phyloP scores from a whole-genome alignment of 2,329 filamentous ascomycete species.

The Colletotrichum chlorophyti region DNA sequence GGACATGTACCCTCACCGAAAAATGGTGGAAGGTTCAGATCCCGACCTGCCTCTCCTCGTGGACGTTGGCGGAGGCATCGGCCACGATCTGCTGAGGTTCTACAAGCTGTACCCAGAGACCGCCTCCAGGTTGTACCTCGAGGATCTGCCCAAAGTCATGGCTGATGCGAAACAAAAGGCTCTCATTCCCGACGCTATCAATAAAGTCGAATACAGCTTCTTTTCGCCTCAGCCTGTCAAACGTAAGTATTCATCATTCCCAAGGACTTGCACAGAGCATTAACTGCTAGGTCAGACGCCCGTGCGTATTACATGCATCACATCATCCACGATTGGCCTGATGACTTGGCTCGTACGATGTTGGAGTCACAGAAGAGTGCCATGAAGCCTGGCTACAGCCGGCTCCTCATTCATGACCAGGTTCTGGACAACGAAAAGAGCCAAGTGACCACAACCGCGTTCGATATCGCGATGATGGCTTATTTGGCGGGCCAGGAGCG shows the following conservation, averaged over 20 bases:
- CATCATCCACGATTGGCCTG: conserved; percentile 63
- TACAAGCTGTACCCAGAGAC: background rate
- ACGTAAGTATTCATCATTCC: background rate
- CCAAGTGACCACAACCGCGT: background rate
- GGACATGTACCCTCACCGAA: conserved; percentile 7
- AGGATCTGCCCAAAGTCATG: conserved; percentile 9
- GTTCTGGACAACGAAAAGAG: conserved; percentile 40
- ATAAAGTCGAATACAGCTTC: conserved; percentile 42
- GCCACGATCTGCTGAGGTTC: conserved; percentile 3
- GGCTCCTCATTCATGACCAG: conserved; percentile 45
- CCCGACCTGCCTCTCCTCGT: background rate
- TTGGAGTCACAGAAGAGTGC: conserved; percentile 49
- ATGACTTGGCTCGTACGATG: conserved; percentile 48
- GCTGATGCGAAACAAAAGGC: background rate
- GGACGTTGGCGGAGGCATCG: conserved; percentile 11
- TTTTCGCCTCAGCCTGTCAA: conserved; percentile 44
- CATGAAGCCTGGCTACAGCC: conserved; percentile 48
- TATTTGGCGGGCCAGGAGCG: background rate
- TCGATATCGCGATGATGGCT: conserved; percentile 9
- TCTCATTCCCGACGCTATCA: background rate
- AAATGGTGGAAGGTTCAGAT: background rate
- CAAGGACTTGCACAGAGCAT: rapidly evolving
- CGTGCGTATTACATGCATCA: conserved; percentile 60
- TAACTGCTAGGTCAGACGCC: conserved; percentile 34
- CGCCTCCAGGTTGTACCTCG: conserved; percentile 4